Evolutionary conservation across 2,329 filamentous ascomycete genomes (phyloP), one percentile per base, ranked within the genome.

Genomic region (Exophiala phaeomuriformis): DNA sequence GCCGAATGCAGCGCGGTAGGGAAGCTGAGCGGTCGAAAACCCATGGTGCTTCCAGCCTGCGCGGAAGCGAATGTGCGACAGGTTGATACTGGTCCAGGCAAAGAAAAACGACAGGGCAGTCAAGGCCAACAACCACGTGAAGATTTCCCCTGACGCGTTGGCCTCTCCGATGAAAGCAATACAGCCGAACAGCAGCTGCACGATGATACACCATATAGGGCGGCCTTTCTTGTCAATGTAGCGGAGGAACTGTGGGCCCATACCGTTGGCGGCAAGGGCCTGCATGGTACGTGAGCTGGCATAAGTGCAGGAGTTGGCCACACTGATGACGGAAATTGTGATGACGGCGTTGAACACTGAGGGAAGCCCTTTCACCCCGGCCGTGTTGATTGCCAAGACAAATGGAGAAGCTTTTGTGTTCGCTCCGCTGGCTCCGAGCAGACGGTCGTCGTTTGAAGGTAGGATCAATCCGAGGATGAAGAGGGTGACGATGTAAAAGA

Each of bases 271-370:
- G 42, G 90, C 90, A 2, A 96, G 79, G 3, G 90, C 90, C 30
- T 89, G 88, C 5, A 96, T 80, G 2, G 90, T 96, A 63, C 91
- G 84, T 1, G 88, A 94, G 29, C 88, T 91, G 35, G 89, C 91
- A 64, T 94, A 96, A 55, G 96, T 85, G 59, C 89, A 84, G 5
- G 88, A 91, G 70, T 95, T 95, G 53, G 90, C 89, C 55, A 96
- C 90, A 1, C 88, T 93, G 29, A 96, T 74, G 30, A 95, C 90
- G 19, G 90, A 86, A 56, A 95, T 82, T 66, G 95, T 82, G 67
- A 96, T 95, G 56, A 96, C 89, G 10, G 82, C 83, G 70, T 97
- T 96, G 86, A 96, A 94, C 48, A 95, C 79, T 0, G 86, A 90
- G 2, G 89, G 88, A 1, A 96, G 78, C 2, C 85, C 84, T 40